These are phyloP conservation scores for Microsporum ferrugineum DNA, from an alignment of 2,329 filamentous ascomycete genomes.

Conservation along the genomic window DNA sequence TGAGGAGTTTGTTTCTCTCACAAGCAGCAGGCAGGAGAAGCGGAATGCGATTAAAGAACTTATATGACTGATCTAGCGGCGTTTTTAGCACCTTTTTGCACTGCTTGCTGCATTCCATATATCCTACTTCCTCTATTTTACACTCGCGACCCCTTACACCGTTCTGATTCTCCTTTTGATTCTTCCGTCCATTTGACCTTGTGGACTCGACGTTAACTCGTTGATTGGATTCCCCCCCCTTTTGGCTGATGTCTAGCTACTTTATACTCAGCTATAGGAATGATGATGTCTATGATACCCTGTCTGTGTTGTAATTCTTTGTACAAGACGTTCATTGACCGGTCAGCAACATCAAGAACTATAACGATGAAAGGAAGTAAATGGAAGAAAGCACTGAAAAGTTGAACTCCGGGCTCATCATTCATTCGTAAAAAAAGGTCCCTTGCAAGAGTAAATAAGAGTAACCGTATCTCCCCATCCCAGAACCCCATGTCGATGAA, in stretches of 20 bases:
- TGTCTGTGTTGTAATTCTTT: neutral
- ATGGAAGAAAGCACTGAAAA: neutral
- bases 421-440: neutral
- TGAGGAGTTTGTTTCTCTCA: neutral
- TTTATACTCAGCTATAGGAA: neutral
- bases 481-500: neutral
- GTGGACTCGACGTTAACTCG: neutral
- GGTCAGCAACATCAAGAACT: neutral
- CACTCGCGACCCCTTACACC: neutral
- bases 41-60: neutral
- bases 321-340: no score
- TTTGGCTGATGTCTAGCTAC: neutral
- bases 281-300: neutral
- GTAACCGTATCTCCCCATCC: neutral
- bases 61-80: neutral
- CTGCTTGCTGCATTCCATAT: neutral
- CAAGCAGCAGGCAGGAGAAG: neutral
- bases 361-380: neutral
- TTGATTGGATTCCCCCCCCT: neutral
- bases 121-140: neutral
- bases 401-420: neutral
- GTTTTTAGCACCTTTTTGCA: neutral
- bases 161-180: neutral
- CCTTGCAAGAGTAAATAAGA: neutral
- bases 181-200: neutral